Base-by-base conservation (phyloP, 2,329 filamentous ascomycete genomes). In the Cercospora zeae-maydis region DNA sequence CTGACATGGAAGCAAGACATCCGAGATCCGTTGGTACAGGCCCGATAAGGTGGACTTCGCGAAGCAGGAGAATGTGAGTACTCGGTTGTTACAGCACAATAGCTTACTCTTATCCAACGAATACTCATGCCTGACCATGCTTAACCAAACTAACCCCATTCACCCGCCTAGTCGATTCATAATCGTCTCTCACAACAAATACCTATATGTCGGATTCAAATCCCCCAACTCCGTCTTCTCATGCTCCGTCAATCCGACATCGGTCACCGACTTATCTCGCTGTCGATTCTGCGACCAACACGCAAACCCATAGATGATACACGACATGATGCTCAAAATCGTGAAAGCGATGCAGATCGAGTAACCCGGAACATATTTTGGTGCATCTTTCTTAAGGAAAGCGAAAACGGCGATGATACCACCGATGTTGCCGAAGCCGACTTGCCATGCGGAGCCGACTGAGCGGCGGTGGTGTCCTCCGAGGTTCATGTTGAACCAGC, bases 401-500 rank as follows among this genome's bases (percentile, higher is more conserved):
- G 78, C 75, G 60, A 78, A 84, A 1, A 81, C 79, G 1, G 81
- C 80, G 47, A 84, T 82, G 66, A 84, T 83, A 1, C 81, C 81
- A 4, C 80, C 80, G 21, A 80, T 78, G 56, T 82, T 81, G 9
- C 81, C 80, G 63, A 80, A 79, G n/a, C 77, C 79, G n/a, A 83
- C 75, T 62, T 83, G 81, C 79, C 79, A 83, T 0, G 81, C 82
- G 13, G 72, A 75, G 0, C 81, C 81, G 0, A 83, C 78, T 4
- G 78, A 74, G 39, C 82, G 75, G 1, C 81, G 73, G 61, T 82
- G 81, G 62, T 84, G 82, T 13, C 92, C 89, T 76, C 96, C 92
- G 37, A 88, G 84, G 66, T 96, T 96, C 78, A 96, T 96, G 58
- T 88, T 87, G 36, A 89, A 82, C 93, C 93, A 96, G 2, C 88